A percentile compares a stretch with the other conserved stretches of the same genome.
Evolutionary conservation across 495 filamentous ascomycete genomes (phyloP).

Genomic region (Paragyromitra xinjiangensis): DNA sequence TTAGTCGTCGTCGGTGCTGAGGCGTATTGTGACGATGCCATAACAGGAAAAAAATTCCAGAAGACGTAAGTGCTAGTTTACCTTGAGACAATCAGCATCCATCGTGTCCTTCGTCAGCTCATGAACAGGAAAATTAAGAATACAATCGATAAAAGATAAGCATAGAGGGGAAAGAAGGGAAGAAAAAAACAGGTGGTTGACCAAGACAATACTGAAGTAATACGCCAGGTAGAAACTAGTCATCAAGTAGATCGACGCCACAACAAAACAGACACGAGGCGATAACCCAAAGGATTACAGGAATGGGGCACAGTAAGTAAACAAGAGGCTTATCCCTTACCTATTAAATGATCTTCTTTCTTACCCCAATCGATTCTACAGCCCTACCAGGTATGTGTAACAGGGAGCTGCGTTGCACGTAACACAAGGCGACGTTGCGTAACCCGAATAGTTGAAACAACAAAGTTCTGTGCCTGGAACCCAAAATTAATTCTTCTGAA

Average conservation of each 20-base stretch:
- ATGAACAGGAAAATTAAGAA: not conserved
- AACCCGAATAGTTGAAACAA: slow-evolving; percentile 33
- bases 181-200: slow-evolving; percentile 18
- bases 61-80: slow-evolving; percentile 29
- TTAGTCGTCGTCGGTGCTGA: slow-evolving; percentile 44
- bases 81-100: slow-evolving; percentile 19
- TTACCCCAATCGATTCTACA: slow-evolving; percentile 37
- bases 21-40: slow-evolving; percentile 50
- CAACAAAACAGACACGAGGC: slow-evolving; percentile 24
- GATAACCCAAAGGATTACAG: not conserved
- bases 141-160: slow-evolving; percentile 3
- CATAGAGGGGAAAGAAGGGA: not conserved
- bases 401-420: slow-evolving; percentile 27
- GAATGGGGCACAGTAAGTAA: slow-evolving; percentile 22
- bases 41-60: slow-evolving; percentile 31
- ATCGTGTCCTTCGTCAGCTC: slow-evolving; percentile 1
- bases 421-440: slow-evolving; percentile 41
- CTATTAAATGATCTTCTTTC: slow-evolving; percentile 45
- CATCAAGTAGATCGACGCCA: slow-evolving; percentile 41
- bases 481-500: slow-evolving; percentile 31
- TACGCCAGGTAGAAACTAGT: slow-evolving; percentile 8
- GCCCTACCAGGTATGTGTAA: slow-evolving; percentile 50
- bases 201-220: slow-evolving; percentile 25
- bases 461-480: slow-evolving; percentile 26
- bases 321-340: slow-evolving; percentile 43